These are phyloP conservation scores for Neonectria faginata DNA, from an alignment of 2,329 filamentous ascomycete genomes.

Conservation along the genomic window DNA sequence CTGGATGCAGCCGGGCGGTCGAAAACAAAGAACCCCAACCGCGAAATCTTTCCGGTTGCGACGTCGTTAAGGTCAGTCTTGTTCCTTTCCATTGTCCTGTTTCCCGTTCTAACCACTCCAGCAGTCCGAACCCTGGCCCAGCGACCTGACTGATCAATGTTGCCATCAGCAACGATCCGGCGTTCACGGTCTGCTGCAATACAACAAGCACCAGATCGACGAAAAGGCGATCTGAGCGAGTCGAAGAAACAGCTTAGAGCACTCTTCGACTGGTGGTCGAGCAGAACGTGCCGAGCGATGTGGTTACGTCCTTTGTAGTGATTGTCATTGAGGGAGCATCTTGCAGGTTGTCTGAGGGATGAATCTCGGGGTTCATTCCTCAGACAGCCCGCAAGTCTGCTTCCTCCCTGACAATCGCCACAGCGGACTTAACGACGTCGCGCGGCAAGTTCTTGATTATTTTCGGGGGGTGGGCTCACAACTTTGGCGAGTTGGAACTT, in stretches of 20 bases:
- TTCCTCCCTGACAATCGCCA: neutral
- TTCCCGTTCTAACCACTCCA: neutral
- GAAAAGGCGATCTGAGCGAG: constrained; percentile 51
- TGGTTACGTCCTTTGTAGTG: neutral
- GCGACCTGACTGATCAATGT: no score
- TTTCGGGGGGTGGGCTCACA: neutral
- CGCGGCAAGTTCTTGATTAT: neutral
- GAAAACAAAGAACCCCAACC: no score
- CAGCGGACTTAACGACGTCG: constrained; percentile 2
- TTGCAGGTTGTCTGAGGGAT: neutral
- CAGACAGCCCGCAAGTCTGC: neutral
- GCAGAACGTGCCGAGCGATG: neutral
- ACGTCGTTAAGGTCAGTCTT: neutral
- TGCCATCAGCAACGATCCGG: no score
- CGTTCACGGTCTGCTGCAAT: constrained; percentile 63
- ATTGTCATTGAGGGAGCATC: neutral
- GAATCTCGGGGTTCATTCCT: neutral
- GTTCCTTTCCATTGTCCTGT: neutral
- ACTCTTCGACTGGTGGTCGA: constrained; percentile 30
- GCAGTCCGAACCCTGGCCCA: neutral
- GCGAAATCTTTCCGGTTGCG: neutral
- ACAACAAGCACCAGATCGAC: constrained; percentile 73
- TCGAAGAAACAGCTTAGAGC: constrained; percentile 53
- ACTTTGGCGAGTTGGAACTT: neutral
- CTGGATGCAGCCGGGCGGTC: no score